phyloP scores from a whole-genome alignment of 2,329 filamentous ascomycete species.

The Thyridium curvatum region DNA sequence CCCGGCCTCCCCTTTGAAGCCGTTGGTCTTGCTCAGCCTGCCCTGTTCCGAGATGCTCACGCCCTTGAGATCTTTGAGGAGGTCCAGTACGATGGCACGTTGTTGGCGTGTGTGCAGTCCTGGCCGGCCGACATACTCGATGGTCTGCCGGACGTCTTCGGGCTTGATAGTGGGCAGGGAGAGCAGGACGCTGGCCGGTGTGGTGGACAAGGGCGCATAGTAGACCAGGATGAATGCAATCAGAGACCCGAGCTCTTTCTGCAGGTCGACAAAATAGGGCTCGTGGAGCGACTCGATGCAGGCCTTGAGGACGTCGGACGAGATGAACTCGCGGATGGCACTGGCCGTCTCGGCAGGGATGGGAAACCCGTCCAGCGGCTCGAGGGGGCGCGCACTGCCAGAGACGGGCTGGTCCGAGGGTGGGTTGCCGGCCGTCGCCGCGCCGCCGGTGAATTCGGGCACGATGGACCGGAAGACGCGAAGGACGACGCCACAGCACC shows the following conservation, averaged over 20 bases:
- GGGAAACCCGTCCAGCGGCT: slow-evolving; percentile 23
- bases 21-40: slow-evolving; percentile 58
- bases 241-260: slow-evolving; percentile 82
- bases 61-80: slow-evolving; percentile 81
- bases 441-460: slow-evolving; percentile 57
- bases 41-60: slow-evolving; percentile 92
- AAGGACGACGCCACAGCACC: slow-evolving; percentile 80
- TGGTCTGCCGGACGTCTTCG: slow-evolving; percentile 58
- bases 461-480: slow-evolving; percentile 82
- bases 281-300: slow-evolving; percentile 90
- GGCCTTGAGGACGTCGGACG: slow-evolving; percentile 79
- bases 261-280: slow-evolving; percentile 92
- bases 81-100: slow-evolving; percentile 72
- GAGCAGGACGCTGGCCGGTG: slow-evolving; percentile 69
- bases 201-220: slow-evolving; percentile 64
- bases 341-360: slow-evolving; percentile 49
- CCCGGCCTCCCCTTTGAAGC: slow-evolving; percentile 18
- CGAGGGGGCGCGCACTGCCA: slow-evolving; percentile 10
- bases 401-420: slow-evolving; percentile 5
- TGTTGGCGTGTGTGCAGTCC: slow-evolving; percentile 65
- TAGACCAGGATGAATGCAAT: slow-evolving; percentile 80
- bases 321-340: slow-evolving; percentile 84
- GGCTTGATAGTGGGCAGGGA: slow-evolving; percentile 71
- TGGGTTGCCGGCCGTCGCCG: slow-evolving; percentile 9
- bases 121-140: slow-evolving; percentile 53